phyloP scores from a whole-genome alignment of 176 grass and related monocot genomes.

The Hyparrhenia diplandra region DNA sequence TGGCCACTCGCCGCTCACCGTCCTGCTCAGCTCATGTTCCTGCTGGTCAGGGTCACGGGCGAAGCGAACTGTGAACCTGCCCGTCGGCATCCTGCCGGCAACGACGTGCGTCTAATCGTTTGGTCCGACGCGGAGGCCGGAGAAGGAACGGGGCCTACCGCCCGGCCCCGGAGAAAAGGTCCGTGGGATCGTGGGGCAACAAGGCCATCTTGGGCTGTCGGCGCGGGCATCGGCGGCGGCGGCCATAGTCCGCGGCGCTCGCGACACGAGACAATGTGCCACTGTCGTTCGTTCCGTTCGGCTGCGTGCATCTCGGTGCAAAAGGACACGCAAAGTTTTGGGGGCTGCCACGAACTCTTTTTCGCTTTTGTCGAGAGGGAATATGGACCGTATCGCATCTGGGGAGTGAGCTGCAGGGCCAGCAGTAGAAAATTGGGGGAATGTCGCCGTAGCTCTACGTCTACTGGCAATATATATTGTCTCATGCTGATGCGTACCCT shows the following conservation, averaged over 20 bases:
- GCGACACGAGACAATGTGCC: constrained; percentile 1
- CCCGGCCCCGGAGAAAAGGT: background rate
- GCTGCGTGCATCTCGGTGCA: constrained; percentile 2
- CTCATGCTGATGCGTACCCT: too few species aligned
- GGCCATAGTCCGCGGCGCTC: background rate
- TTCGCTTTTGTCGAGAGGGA: background rate
- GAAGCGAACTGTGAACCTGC: background rate
- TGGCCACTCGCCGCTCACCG: background rate
- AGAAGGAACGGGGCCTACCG: background rate
- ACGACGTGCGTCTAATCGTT: background rate
- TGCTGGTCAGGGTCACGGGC: constrained; percentile 34
- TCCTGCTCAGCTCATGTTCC: too few species aligned
- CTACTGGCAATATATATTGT: too few species aligned
- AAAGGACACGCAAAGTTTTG: constrained; percentile 9
- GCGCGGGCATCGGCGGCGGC: background rate
- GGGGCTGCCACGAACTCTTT: background rate
- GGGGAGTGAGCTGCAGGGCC: background rate
- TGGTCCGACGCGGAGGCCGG: constrained; percentile 26
- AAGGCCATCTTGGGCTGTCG: constrained; percentile 23
- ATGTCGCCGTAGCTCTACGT: background rate
- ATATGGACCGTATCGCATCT: background rate
- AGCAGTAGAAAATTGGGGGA: background rate
- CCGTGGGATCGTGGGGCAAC: background rate
- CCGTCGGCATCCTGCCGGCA: constrained; percentile 15
- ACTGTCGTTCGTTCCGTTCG: background rate